Conservation (phyloP, 306 rosid genomes). For the Hylodesmum podocarpum region DNA sequence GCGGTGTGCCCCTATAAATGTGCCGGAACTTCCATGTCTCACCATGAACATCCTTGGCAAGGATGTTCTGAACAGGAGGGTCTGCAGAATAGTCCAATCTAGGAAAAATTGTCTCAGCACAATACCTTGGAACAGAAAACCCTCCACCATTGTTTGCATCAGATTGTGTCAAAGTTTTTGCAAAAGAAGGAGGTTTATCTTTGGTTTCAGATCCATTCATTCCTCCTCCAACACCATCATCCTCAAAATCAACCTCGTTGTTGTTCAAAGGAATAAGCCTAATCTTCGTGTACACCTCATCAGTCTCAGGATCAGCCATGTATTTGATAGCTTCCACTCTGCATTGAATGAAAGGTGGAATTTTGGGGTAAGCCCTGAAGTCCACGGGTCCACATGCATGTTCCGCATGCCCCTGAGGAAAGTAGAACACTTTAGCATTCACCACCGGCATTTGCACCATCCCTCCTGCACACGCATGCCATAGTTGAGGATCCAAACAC, state of each 20-base stretch:
- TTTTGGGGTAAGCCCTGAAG: slow-evolving; percentile 44
- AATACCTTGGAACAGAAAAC: slow-evolving; percentile 79
- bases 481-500: slow-evolving; percentile 72
- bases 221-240: slow-evolving; percentile 41
- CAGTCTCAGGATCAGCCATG: slow-evolving; percentile 80
- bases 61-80: slow-evolving; percentile 78
- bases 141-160: slow-evolving; percentile 96
- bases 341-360: slow-evolving; percentile 58
- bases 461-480: slow-evolving; percentile 95
- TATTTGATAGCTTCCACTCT: slow-evolving; percentile 55
- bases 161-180: slow-evolving; percentile 81
- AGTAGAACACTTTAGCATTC: slow-evolving; percentile 66
- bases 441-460: slow-evolving; percentile 79
- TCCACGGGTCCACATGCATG: slow-evolving; percentile 66
- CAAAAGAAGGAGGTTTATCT: slow-evolving; percentile 65
- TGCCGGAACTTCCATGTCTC: slow-evolving; percentile 81
- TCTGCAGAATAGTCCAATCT: slow-evolving; percentile 62
- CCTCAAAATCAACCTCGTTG: slow-evolving; percentile 36
- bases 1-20: slow-evolving; percentile 83
- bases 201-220: slow-evolving; percentile 50
- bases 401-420: slow-evolving; percentile 78
- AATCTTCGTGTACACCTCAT: slow-evolving; percentile 67
- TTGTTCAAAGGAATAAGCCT: slow-evolving; percentile 46
- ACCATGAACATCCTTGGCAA: slow-evolving; percentile 78
- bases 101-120: slow-evolving; percentile 87